phyloP scores from a whole-genome alignment of 2,329 filamentous ascomycete species.

The Lachnellula cervina region DNA sequence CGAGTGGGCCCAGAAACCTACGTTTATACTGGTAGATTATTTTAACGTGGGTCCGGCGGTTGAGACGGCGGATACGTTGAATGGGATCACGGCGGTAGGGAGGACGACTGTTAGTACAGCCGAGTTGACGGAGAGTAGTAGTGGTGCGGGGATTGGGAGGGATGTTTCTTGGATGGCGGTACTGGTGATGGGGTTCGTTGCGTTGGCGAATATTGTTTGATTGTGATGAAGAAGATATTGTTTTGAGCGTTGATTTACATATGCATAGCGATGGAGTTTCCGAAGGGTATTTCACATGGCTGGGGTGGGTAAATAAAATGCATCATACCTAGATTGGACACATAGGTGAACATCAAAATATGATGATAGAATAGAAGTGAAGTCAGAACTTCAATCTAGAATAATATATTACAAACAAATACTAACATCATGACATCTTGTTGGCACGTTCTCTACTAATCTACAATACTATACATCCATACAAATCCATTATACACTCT shows the following conservation, averaged over 20 bases:
- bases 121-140: slow-evolving; percentile 16
- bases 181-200: slow-evolving; percentile 15
- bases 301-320: neutral
- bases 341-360: too few relatives aligned
- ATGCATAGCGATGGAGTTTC: slow-evolving; percentile 22
- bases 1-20: slow-evolving; percentile 60
- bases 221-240: slow-evolving; percentile 5
- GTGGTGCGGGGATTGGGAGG: slow-evolving; percentile 1
- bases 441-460: neutral
- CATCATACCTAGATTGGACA: neutral
- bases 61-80: slow-evolving; percentile 62
- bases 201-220: slow-evolving; percentile 21
- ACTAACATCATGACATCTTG: neutral
- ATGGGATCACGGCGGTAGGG: slow-evolving; percentile 42
- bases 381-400: neutral
- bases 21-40: slow-evolving; percentile 75
- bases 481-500: neutral
- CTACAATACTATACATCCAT: neutral
- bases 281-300: neutral
- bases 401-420: neutral
- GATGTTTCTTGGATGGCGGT: slow-evolving; percentile 4
- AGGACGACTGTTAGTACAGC: slow-evolving; percentile 22
- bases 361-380: too few relatives aligned
- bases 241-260: slow-evolving; percentile 7
- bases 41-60: slow-evolving; percentile 69